A percentile compares a stretch with the other conserved stretches of the same genome.
Evolutionary conservation across 805 yeast genomes (phyloP).

Genomic region (Candida manassasensis): DNA sequence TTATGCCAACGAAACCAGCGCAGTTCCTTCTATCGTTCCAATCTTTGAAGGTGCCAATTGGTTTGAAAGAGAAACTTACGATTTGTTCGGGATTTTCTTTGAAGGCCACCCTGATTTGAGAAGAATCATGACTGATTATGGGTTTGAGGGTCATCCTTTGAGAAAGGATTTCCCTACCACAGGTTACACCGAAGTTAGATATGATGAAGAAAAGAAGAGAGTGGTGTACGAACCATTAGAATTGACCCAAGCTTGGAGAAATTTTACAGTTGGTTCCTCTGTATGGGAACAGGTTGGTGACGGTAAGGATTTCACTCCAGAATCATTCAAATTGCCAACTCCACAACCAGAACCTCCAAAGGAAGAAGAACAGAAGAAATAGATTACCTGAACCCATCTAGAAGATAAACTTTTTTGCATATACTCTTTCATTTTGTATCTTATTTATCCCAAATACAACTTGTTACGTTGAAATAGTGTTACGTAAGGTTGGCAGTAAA

Average conservation of each 20-base stretch:
- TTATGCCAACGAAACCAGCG: conserved; percentile 74
- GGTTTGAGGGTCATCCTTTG: conserved; percentile 88
- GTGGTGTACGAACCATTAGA: conserved; percentile 87
- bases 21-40: conserved; percentile 76
- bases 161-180: conserved; percentile 92
- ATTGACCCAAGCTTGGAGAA: conserved; percentile 88
- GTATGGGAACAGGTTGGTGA: conserved; percentile 92
- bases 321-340: conserved; percentile 72
- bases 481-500: too few species aligned
- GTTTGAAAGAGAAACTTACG: conserved; percentile 88
- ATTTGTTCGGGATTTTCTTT: conserved; percentile 80
- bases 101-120: conserved; percentile 88
- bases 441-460: not conserved
- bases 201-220: conserved; percentile 87
- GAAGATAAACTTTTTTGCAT: conserved; percentile 1
- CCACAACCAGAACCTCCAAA: conserved; percentile 68
- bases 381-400: conserved; percentile 5
- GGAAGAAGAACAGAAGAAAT: conserved; percentile 34
- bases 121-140: conserved; percentile 87
- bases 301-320: conserved; percentile 79
- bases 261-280: conserved; percentile 81
- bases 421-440: conserved; percentile 1
- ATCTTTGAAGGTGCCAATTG: conserved; percentile 79
- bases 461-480: too few species aligned
- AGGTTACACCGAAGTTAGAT: conserved; percentile 85